These are phyloP conservation scores for Lactarius tabidus DNA, from an alignment of 768 basidiomycete species.

Conservation along the genomic window DNA sequence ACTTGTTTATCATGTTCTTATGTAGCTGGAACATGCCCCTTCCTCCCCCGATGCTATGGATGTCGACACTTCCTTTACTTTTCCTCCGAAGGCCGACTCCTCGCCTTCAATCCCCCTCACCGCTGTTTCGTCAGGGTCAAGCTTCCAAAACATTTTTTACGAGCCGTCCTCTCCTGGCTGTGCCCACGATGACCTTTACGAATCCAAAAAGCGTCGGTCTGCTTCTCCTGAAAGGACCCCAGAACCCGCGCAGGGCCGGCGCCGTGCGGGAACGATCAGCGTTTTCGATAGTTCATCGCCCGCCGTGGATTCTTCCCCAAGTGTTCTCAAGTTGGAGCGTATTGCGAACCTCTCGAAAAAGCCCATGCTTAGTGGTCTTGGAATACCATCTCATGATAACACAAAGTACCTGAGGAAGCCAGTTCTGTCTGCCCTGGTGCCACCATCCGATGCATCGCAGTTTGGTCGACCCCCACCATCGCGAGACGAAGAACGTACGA, in stretches of 20 bases:
- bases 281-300: conserved; percentile 41
- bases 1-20: background rate
- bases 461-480: conserved; percentile 39
- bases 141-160: conserved; percentile 58
- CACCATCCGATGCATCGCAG: conserved; percentile 38
- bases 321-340: conserved; percentile 45
- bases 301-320: conserved; percentile 49
- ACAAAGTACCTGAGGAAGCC: conserved; percentile 63
- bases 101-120: conserved; percentile 29
- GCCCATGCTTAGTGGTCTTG: conserved; percentile 51
- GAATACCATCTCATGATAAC: conserved; percentile 45
- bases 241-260: conserved; percentile 19
- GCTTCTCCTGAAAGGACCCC: conserved; percentile 29
- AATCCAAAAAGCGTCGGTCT: conserved; percentile 34
- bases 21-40: conserved; percentile 38
- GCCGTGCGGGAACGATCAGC: conserved; percentile 22
- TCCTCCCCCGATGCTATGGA: conserved; percentile 68
- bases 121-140: conserved; percentile 28
- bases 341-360: conserved; percentile 40
- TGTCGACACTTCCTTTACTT: conserved; percentile 50
- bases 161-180: conserved; percentile 46
- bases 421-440: conserved; percentile 59
- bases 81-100: conserved; percentile 20
- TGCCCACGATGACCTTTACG: conserved; percentile 31
- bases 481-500: conserved; percentile 20